Percentiles rank a stretch among this genome's conserved stretches.
phyloP scores from a whole-genome alignment of 352 stramenopile species.

The Pythium phragmiticola region DNA sequence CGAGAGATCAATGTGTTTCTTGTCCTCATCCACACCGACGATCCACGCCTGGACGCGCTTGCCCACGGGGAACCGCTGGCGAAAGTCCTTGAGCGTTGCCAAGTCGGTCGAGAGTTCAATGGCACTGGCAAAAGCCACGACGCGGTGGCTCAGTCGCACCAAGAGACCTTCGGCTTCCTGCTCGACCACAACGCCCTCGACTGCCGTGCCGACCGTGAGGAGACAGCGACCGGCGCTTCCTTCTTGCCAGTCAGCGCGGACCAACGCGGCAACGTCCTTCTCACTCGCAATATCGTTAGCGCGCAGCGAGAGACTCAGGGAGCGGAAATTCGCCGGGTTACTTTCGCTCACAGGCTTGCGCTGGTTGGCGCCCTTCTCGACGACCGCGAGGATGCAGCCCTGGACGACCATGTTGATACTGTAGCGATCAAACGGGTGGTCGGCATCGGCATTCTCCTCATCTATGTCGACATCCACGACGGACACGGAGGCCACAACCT shows the following conservation, averaged over 20 bases:
- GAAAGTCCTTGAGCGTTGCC: conserved; percentile 53
- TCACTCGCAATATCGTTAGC: conserved; percentile 43
- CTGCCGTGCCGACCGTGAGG: conserved; percentile 49
- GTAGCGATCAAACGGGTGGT: conserved; percentile 83
- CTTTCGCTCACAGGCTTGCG: conserved; percentile 75
- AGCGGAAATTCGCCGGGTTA: conserved; percentile 75
- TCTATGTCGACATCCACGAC: conserved; percentile 80
- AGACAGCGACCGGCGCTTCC: conserved; percentile 64
- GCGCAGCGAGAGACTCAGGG: conserved; percentile 71
- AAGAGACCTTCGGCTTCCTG: conserved; percentile 53
- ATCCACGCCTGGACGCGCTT: conserved; percentile 72
- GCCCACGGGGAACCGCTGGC: conserved; percentile 70
- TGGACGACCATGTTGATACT: conserved; percentile 68
- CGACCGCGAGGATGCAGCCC: conserved; percentile 63
- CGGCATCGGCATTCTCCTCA: conserved; percentile 8
- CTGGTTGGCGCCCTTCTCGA: conserved; percentile 83
- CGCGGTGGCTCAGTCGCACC: conserved; percentile 71
- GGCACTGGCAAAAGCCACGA: conserved; percentile 59
- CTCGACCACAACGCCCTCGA: conserved; percentile 74
- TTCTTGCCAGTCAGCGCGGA: conserved; percentile 80
- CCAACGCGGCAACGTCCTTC: conserved; percentile 35
- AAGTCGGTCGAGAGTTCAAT: conserved; percentile 72
- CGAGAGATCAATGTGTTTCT: conserved; percentile 75
- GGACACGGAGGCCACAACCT: conserved; percentile 73
- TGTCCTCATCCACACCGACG: conserved; percentile 64